Evolutionary conservation across 441 rosid species (phyloP).

Genomic region (Croton laevigatus): DNA sequence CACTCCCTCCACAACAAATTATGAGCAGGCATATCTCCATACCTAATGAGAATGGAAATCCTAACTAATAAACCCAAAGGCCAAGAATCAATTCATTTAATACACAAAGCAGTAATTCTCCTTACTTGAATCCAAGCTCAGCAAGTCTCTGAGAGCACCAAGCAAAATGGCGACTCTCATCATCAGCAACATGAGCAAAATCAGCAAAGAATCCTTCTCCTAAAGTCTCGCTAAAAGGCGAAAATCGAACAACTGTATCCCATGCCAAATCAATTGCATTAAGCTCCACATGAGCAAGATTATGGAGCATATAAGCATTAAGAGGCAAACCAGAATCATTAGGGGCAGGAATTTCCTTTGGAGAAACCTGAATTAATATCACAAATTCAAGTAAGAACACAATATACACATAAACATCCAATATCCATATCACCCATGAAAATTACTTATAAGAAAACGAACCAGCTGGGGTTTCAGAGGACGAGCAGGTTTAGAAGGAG

Average conservation of each 20-base stretch:
- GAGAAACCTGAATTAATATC: slow-evolving; percentile 61
- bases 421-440: too few species aligned
- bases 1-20: slow-evolving; percentile 88
- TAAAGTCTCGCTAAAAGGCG: slow-evolving; percentile 54
- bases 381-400: not conserved
- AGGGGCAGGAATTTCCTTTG: slow-evolving; percentile 68
- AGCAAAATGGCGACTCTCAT: slow-evolving; percentile 91
- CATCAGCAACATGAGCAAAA: slow-evolving; percentile 94
- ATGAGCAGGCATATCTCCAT: slow-evolving; percentile 95
- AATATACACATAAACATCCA: not conserved
- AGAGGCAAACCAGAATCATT: slow-evolving; percentile 73
- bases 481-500: slow-evolving; percentile 72
- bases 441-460: not conserved
- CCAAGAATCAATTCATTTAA: not conserved
- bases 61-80: not conserved
- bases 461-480: slow-evolving; percentile 39
- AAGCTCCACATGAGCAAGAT: slow-evolving; percentile 78
- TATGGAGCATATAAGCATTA: slow-evolving; percentile 83
- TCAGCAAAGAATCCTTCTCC: slow-evolving; percentile 77
- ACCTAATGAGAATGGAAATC: slow-evolving; percentile 35
- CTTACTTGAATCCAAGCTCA: slow-evolving; percentile 85
- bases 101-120: not conserved
- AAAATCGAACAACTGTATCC: slow-evolving; percentile 91
- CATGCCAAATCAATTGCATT: slow-evolving; percentile 97
- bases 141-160: slow-evolving; percentile 93